Evolutionary conservation across 106 monocot species (phyloP).

Genomic region (Phalaenopsis equestris): DNA sequence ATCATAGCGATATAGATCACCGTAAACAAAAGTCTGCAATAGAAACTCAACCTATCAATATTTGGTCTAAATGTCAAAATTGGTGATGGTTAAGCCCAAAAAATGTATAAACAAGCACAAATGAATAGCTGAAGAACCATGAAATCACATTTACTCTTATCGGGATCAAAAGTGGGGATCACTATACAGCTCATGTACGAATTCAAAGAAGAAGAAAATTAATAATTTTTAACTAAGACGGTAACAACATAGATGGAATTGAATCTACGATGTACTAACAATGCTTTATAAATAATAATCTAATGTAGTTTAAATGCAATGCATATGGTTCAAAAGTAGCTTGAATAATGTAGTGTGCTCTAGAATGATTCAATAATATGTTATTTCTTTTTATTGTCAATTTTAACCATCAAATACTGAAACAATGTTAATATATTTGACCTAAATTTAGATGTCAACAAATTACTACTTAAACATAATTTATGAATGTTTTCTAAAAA

Average conservation of each 20-base stretch:
- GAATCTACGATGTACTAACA: background rate
- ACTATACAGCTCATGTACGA: background rate
- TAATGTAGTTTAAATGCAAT: background rate
- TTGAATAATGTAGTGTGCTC: background rate
- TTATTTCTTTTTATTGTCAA: background rate
- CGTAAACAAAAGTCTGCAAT: slow-evolving; percentile 95
- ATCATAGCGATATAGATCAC: slow-evolving; percentile 96
- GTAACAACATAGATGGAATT: background rate
- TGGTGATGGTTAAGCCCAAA: background rate
- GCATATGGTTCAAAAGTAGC: background rate
- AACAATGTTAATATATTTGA: background rate
- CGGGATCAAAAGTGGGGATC: too few relatives aligned
- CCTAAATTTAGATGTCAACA: background rate
- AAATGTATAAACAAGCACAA: background rate
- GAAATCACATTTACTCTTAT: background rate
- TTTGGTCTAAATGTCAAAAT: slow-evolving; percentile 2
- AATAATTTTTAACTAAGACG: background rate
- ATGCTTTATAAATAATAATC: background rate
- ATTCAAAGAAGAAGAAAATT: background rate
- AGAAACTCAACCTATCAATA: slow-evolving; percentile 14
- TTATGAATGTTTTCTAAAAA: background rate
- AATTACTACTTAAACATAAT: background rate
- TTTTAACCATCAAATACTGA: background rate
- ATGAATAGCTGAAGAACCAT: background rate
- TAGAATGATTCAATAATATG: background rate